Percentiles rank a stretch among this genome's conserved stretches.
phyloP scores from a whole-genome alignment of 352 stramenopile genomes.

The Pythium phragmiticola region DNA sequence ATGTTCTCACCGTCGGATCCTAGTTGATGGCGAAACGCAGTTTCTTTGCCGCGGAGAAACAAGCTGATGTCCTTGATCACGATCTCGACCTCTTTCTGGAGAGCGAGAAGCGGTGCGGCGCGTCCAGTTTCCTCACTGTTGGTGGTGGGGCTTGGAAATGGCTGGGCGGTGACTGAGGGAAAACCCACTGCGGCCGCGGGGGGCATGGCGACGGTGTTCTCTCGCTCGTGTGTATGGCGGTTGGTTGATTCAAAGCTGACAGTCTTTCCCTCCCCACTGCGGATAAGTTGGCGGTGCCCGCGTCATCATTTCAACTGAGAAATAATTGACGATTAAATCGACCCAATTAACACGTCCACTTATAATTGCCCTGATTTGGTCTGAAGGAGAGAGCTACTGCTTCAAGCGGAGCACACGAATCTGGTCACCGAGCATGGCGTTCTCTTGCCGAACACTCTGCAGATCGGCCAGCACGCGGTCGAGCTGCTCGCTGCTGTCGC shows the following conservation, averaged over 20 bases:
- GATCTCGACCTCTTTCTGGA: not conserved
- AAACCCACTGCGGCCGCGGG: not conserved
- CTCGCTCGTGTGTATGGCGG: not conserved
- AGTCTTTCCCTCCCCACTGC: not conserved
- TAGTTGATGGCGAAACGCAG: not conserved
- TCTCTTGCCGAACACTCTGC: constrained; percentile 66
- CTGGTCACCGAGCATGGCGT: constrained; percentile 37
- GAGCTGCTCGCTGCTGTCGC: constrained; percentile 66
- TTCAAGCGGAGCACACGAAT: constrained; percentile 27
- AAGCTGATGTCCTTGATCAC: not conserved
- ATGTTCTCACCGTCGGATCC: not conserved
- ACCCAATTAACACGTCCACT: not conserved
- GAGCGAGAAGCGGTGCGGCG: not conserved
- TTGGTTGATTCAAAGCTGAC: not conserved
- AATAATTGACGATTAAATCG: constrained; percentile 1
- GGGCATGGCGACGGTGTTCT: not conserved
- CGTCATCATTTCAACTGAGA: constrained; percentile 8
- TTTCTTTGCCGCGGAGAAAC: not conserved
- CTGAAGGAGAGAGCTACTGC: not conserved
- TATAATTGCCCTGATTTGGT: not conserved
- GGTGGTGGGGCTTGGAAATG: not conserved
- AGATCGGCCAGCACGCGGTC: constrained; percentile 75
- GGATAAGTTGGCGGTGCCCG: not conserved
- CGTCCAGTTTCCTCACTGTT: not conserved
- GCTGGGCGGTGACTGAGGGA: not conserved